Evolutionary conservation across 1,284 basidiomycete species (phyloP).

Genomic region (Limonomyces culmigenus): DNA sequence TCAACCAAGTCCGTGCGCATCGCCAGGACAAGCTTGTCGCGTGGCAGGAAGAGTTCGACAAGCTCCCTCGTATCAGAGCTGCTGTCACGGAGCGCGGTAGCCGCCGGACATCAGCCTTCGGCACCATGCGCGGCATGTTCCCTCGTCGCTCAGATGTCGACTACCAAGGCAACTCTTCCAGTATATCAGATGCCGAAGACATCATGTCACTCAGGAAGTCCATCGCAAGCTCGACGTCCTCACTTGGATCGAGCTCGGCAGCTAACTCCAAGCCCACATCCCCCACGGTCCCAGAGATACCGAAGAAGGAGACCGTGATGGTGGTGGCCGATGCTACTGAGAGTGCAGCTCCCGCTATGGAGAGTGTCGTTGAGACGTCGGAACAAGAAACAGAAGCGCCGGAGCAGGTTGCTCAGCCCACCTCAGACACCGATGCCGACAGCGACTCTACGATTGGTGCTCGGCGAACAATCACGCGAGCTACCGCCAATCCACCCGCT

Average conservation of each 20-base stretch:
- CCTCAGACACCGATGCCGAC: slow-evolving; percentile 33
- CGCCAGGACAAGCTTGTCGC: slow-evolving; percentile 93
- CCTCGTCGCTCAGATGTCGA: slow-evolving; percentile 43
- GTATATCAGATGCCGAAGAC: slow-evolving; percentile 69
- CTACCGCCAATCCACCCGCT: not conserved
- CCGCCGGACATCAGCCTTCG: slow-evolving; percentile 44
- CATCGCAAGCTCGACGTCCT: slow-evolving; percentile 32
- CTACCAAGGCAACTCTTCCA: slow-evolving; percentile 40
- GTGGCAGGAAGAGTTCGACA: slow-evolving; percentile 83
- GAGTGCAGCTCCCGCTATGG: too few relatives aligned
- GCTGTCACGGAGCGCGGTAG: slow-evolving; percentile 31
- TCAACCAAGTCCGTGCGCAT: slow-evolving; percentile 77
- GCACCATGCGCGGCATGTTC: slow-evolving; percentile 42
- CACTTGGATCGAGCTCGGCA: slow-evolving; percentile 47
- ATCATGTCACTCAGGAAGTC: slow-evolving; percentile 29
- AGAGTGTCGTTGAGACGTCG: too few relatives aligned
- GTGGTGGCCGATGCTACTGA: too few relatives aligned
- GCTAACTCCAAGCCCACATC: too few relatives aligned
- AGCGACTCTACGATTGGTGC: slow-evolving; percentile 89
- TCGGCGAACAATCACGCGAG: slow-evolving; percentile 8
- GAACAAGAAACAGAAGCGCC: too few relatives aligned
- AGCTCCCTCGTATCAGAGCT: slow-evolving; percentile 53
- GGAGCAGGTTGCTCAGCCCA: slow-evolving; percentile 7
- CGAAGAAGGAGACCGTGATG: too few relatives aligned
- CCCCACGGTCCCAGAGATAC: too few relatives aligned